Evolutionary conservation across 2,329 filamentous ascomycete genomes (phyloP).

Genomic region (Eutypella sp.): DNA sequence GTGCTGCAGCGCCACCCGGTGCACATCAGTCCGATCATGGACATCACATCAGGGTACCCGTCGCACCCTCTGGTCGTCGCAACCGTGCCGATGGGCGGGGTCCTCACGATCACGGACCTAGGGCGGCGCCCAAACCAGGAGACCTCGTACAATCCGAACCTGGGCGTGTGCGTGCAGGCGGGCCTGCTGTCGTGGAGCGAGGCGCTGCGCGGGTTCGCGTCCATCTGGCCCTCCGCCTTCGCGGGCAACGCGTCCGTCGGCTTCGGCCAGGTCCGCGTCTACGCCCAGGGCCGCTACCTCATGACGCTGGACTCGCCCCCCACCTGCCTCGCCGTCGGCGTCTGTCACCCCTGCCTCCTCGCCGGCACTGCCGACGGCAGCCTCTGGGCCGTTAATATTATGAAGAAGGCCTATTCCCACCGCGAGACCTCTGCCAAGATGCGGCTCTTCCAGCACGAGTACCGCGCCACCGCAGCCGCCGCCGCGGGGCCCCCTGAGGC

Average conservation of each 20-base stretch:
- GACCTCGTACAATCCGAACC: conserved; percentile 47
- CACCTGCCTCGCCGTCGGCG: conserved; percentile 45
- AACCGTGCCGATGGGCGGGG: conserved; percentile 50
- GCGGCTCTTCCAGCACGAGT: conserved; percentile 51
- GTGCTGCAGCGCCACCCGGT: conserved; percentile 47
- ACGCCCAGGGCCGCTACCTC: conserved; percentile 47
- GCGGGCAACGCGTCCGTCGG: conserved; percentile 48
- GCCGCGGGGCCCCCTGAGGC: conserved; percentile 17
- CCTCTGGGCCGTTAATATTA: conserved; percentile 43
- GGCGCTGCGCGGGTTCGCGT: conserved; percentile 50
- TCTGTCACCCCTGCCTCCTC: conserved; percentile 48
- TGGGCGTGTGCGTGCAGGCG: conserved; percentile 47
- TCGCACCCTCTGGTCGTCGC: conserved; percentile 52
- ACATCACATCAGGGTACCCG: conserved; percentile 52
- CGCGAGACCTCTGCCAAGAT: conserved; percentile 36
- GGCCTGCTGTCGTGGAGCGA: conserved; percentile 51
- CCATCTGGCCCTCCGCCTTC: conserved; percentile 47
- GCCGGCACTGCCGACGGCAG: conserved; percentile 51
- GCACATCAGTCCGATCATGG: conserved; percentile 50
- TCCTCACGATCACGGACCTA: conserved; percentile 48
- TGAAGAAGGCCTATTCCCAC: conserved; percentile 39
- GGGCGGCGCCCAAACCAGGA: conserved; percentile 47
- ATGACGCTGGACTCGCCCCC: conserved; percentile 46
- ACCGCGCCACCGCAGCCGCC: conserved; percentile 33
- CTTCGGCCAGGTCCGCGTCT: conserved; percentile 49